Evolutionary conservation across 225 moss, liverwort and hornwort species (phyloP).

Genomic region (Sphagnum tenellum): DNA sequence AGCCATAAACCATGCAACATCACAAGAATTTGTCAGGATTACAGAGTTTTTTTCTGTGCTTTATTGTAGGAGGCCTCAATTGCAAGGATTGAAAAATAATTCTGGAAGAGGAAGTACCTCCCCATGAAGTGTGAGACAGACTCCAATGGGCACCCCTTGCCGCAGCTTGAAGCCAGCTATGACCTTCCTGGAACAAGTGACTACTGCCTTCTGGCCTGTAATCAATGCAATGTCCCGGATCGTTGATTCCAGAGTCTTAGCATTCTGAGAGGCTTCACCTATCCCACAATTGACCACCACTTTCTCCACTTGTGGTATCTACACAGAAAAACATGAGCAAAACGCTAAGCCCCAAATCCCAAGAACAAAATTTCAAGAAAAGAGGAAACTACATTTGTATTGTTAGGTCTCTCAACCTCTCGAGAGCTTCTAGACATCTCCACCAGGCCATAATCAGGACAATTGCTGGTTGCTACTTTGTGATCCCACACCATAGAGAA

Average conservation of each 20-base stretch:
- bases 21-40: too few species aligned
- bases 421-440: too few species aligned
- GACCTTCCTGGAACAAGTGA: constrained; percentile 81
- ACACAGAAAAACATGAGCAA: too few species aligned
- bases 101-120: constrained; percentile 25
- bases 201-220: constrained; percentile 73
- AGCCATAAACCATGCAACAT: too few species aligned
- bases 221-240: constrained; percentile 67
- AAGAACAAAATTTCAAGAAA: not conserved
- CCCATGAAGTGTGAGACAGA: constrained; percentile 73
- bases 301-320: constrained; percentile 72
- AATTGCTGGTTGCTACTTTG: too few species aligned
- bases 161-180: constrained; percentile 95
- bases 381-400: not conserved
- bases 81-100: too few species aligned
- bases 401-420: too few species aligned
- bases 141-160: constrained; percentile 72
- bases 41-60: too few species aligned
- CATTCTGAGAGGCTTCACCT: constrained; percentile 93
- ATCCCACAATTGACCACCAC: constrained; percentile 87
- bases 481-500: too few species aligned
- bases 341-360: not conserved
- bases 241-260: constrained; percentile 78
- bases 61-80: too few species aligned
- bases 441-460: too few species aligned